Conservation (phyloP, 2,329 filamentous ascomycete species). For the Ophiostoma australiae region DNA sequence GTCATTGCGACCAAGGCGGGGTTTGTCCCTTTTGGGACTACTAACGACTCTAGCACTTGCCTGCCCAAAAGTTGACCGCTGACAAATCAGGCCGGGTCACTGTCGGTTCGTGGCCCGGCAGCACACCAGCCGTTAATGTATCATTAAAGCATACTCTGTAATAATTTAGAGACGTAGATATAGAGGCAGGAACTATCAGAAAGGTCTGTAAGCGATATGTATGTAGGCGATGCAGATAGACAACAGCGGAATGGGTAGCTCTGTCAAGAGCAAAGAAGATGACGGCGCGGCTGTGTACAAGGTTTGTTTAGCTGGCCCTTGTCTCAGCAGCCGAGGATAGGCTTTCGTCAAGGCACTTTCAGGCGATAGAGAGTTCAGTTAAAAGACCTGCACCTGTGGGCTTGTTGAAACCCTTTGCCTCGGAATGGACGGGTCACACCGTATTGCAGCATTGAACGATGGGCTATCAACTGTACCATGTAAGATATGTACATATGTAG, state of each 20-base stretch:
- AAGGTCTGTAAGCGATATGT: not conserved
- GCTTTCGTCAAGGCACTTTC: not conserved
- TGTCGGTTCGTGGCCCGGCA: not conserved
- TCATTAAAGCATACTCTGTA: too few relatives aligned
- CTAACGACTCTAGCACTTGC: not conserved
- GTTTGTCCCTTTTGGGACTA: not conserved
- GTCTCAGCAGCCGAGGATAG: not conserved
- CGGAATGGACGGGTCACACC: not conserved
- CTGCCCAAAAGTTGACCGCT: not conserved
- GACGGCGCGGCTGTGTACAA: not conserved
- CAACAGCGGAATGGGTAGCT: too few relatives aligned
- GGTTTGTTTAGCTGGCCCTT: not conserved
- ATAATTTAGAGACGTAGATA: too few relatives aligned
- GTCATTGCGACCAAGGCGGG: slow-evolving; percentile 23
- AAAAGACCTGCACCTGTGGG: not conserved
- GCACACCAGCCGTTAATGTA: not conserved
- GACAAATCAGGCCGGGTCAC: not conserved
- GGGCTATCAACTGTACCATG: too few relatives aligned
- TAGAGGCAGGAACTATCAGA: not conserved
- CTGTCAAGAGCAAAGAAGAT: not conserved
- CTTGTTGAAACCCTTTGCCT: not conserved
- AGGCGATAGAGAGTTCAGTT: not conserved
- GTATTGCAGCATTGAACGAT: not conserved
- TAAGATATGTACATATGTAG: too few relatives aligned
- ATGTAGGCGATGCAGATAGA: not conserved